A percentile compares a stretch with the other conserved stretches of the same genome.
phyloP scores from a whole-genome alignment of 2,329 filamentous ascomycete species.

The Calonectria naviculata region DNA sequence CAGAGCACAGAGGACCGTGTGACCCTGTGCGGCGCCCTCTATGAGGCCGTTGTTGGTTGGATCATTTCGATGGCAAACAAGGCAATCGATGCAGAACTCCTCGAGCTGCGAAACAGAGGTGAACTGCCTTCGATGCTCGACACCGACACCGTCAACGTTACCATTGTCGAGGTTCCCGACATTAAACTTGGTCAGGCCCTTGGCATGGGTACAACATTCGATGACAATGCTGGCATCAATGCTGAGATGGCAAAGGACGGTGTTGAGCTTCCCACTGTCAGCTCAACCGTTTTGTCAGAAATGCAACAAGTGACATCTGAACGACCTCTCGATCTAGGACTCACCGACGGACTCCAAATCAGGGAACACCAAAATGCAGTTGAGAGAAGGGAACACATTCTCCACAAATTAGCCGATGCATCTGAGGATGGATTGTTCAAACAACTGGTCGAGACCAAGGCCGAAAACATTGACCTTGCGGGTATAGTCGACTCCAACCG shows the following conservation, averaged over 20 bases:
- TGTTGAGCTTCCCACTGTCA: constrained; percentile 76
- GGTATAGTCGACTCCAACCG: constrained; percentile 83
- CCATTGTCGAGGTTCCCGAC: constrained; percentile 86
- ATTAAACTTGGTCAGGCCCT: constrained; percentile 85
- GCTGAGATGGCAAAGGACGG: constrained; percentile 97
- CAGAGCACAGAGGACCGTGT: constrained; percentile 87
- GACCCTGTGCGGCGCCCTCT: constrained; percentile 86
- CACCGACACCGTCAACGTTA: constrained; percentile 87
- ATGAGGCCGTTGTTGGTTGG: constrained; percentile 97
- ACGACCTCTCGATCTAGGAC: constrained; percentile 81
- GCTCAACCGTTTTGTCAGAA: constrained; percentile 84
- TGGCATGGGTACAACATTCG: constrained; percentile 90
- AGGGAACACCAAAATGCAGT: constrained; percentile 79
- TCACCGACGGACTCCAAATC: constrained; percentile 74
- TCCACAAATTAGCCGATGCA: constrained; percentile 87
- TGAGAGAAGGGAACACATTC: constrained; percentile 82
- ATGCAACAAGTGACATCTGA: constrained; percentile 85
- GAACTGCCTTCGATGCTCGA: constrained; percentile 78
- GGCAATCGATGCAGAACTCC: constrained; percentile 82
- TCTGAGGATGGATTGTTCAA: constrained; percentile 86
- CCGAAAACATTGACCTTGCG: constrained; percentile 79
- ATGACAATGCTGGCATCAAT: constrained; percentile 93
- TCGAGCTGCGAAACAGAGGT: constrained; percentile 72
- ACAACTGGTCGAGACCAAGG: constrained; percentile 80
- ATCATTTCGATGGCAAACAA: constrained; percentile 90